Evolutionary conservation across 176 grass and related monocot species (phyloP), one percentile per base, ranked within the genome.

Genomic region (Carex kokanica): DNA sequence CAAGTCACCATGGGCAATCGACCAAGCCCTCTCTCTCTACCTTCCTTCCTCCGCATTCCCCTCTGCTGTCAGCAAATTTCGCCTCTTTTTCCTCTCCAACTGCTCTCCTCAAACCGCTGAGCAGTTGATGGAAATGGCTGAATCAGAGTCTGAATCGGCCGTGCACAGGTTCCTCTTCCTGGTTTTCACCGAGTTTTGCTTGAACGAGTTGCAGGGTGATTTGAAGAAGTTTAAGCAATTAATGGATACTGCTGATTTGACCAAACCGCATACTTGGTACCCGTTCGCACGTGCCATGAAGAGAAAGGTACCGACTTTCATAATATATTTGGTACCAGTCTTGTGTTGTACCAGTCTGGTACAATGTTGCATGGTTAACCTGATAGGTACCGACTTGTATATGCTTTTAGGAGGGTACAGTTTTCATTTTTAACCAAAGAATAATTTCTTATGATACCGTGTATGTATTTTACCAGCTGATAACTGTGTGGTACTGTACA

Each of bases 261-360:
- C 95, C 38, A 74, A 64, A 61, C 95, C 95, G 17, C 95, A 95
- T 60, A 85, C 89, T 6, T 98, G 95, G 95, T 98, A 92, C 86
- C 95, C 92, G 9, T 98, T 98, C 49, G 95, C 95, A 4, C 95
- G 92, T 11, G 95, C 95, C 78, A 98, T 98, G 95, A 81, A 81
- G 61, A 49, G 79, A 24, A 81, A 65, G 45, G 45, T 38, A 38
- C 36, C 0, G 36, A 38, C 36, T 38, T 38, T 38, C 36, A 38
- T 38, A 38, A 38, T 38, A 6, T 38, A 49, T 49, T 49, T 49
- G 45, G 45, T 11, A 49, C 10, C 9, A 49, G 45, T 2, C 45
- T 49, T 49, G 45, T 49, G 9, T 49, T 49, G 45, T 49, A 49
- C 45, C 45, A 11, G 45, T 10, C 45, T 49, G 45, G 45, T 49